A percentile compares a stretch with the other conserved stretches of the same genome.
phyloP scores from a whole-genome alignment of 2,329 filamentous ascomycete genomes.

The Fusarium sp. region DNA sequence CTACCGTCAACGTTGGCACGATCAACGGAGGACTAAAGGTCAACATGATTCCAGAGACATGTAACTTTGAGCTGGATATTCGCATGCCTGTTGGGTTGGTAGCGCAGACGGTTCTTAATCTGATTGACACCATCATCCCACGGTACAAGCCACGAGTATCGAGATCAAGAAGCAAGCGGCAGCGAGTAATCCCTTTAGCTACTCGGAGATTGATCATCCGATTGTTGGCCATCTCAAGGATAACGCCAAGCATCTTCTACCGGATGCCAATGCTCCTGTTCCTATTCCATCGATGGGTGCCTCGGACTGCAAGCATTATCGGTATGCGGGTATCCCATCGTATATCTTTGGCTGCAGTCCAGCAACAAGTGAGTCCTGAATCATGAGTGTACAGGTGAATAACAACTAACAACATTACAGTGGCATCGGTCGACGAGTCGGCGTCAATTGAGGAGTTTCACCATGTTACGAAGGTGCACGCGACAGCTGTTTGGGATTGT shows the following conservation, averaged over 20 bases:
- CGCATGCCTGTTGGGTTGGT: neutral
- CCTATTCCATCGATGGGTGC: slow-evolving; percentile 5
- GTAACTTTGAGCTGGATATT: neutral
- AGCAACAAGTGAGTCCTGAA: neutral
- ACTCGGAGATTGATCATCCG: neutral
- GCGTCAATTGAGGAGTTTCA: neutral
- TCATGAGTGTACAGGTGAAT: fast-evolving
- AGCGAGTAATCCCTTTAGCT: neutral
- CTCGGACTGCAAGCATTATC: slow-evolving; percentile 8
- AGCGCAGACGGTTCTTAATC: neutral
- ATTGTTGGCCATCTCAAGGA: neutral
- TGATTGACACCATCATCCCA: neutral
- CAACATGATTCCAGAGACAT: slow-evolving; percentile 7
- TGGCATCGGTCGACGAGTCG: neutral
- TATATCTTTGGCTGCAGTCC: slow-evolving; percentile 9
- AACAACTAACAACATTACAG: neutral
- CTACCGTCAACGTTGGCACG: neutral
- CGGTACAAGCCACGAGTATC: neutral
- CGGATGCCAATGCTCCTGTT: neutral
- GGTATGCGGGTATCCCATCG: neutral
- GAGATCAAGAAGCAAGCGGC: neutral
- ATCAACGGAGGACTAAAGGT: slow-evolving; percentile 3
- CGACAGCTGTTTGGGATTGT: slow-evolving; percentile 4
- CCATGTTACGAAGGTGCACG: slow-evolving; percentile 3
- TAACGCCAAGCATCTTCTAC: neutral